Evolutionary conservation across 1,284 basidiomycete genomes (phyloP).

Genomic region (Kwoniella shivajii): DNA sequence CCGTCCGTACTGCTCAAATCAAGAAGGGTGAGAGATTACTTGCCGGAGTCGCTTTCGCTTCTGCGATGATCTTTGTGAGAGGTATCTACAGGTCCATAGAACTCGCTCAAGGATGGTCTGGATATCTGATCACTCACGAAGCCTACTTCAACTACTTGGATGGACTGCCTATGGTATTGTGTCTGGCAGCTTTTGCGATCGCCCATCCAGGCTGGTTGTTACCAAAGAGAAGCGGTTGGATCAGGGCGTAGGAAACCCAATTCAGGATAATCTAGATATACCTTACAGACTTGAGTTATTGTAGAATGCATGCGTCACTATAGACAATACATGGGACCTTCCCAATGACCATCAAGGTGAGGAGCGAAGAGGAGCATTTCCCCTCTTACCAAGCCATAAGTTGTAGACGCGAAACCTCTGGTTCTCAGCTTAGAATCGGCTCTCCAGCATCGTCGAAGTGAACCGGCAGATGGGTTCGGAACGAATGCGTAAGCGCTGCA

Average conservation of each 20-base stretch:
- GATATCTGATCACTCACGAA: slow-evolving; percentile 26
- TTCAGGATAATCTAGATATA: not conserved
- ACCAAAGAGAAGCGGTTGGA: slow-evolving; percentile 24
- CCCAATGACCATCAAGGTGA: too few species aligned
- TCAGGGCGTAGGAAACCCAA: slow-evolving; percentile 6
- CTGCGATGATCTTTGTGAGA: slow-evolving; percentile 45
- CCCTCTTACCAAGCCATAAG: too few species aligned
- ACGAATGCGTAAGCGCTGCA: slow-evolving; percentile 29
- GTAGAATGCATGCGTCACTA: too few species aligned
- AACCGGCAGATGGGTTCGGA: slow-evolving; percentile 25
- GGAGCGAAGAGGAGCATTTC: too few species aligned
- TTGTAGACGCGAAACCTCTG: too few species aligned
- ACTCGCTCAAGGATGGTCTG: slow-evolving; percentile 41
- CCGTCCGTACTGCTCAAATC: slow-evolving; percentile 1
- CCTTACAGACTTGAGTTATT: too few species aligned
- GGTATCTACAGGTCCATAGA: slow-evolving; percentile 48
- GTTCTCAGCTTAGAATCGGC: slow-evolving; percentile 29
- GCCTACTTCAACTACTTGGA: slow-evolving; percentile 55
- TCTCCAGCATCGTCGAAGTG: slow-evolving; percentile 34
- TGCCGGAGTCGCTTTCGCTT: slow-evolving; percentile 12
- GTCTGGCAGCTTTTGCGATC: slow-evolving; percentile 62
- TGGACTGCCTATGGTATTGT: slow-evolving; percentile 63
- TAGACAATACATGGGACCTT: too few species aligned
- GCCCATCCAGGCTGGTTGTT: slow-evolving; percentile 62
- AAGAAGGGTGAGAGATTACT: slow-evolving; percentile 7